A percentile compares a stretch with the other conserved stretches of the same genome.
phyloP scores from a whole-genome alignment of 805 yeast genomes.

The Alloascoidea hylecoeti region DNA sequence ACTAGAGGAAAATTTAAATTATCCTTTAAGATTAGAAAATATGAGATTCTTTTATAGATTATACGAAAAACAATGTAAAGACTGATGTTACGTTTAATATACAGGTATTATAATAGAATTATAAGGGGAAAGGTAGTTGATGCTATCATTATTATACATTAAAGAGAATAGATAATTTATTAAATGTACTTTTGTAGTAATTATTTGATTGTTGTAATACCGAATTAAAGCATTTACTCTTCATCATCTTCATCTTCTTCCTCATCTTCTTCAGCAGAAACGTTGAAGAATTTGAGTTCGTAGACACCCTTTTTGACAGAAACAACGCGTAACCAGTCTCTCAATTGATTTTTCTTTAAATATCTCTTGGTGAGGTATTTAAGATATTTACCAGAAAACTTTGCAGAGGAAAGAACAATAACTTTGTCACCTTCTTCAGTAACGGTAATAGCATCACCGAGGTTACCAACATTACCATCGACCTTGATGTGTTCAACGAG shows the following conservation, averaged over 20 bases:
- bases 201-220: too few species aligned
- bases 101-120: too few species aligned
- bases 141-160: too few species aligned
- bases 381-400: constrained; percentile 99
- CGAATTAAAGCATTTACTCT: too few species aligned
- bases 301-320: constrained; percentile 91
- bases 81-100: background rate
- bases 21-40: constrained; percentile 63
- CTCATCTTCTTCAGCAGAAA: constrained; percentile 90
- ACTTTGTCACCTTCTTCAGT: constrained; percentile 77
- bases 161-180: too few species aligned
- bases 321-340: constrained; percentile 99
- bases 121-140: too few species aligned
- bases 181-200: too few species aligned
- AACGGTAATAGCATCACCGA: constrained; percentile 88
- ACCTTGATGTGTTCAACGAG: constrained; percentile 98
- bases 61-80: constrained; percentile 35
- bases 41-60: constrained; percentile 78
- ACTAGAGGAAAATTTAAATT: constrained; percentile 33
- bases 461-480: constrained; percentile 92
- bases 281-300: constrained; percentile 98
- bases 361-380: constrained; percentile 99
- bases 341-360: constrained; percentile 99
- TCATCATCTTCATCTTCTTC: constrained; percentile 66
- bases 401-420: constrained; percentile 78